Evolutionary conservation across 495 filamentous ascomycete species (phyloP), one percentile per base, ranked within the genome.

Genomic region (Cairneyella variabilis): DNA sequence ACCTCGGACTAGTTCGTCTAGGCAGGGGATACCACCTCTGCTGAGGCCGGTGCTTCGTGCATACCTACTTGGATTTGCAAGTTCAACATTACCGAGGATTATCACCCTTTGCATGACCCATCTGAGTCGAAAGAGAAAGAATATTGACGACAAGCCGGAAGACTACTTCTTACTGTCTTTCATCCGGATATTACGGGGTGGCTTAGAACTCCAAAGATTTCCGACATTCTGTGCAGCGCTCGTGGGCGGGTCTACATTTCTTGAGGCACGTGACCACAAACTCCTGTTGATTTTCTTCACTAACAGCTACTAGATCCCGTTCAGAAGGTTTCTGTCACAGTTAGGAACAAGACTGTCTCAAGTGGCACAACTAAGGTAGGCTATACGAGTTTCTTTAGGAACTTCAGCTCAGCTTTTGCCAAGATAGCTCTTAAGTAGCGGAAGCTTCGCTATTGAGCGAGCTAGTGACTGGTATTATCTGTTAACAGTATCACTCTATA

Each of bases 191-290:
- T 47, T 80, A 30, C 55, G 62, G 20, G 67, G 69, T 18, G 76
- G 74, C 28, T 60, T 80, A 27, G 75, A 76, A 53, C 63, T 69
- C 54, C 75, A 82, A 58, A 71, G 85, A 34, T 93, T 96, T 62
- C 88, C 91, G 26, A 82, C 89, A 5, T 93, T 90, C 64, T 95
- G 91, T 69, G 91, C 80, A 10, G 68, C 75, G 14, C 68, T 93
- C 16, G 78, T 92, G 40, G 89, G 88, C 30, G 86, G 88, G 25
- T 89, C 84, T 54, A 89, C 86, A 14, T 58, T 91, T 41, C 68
- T 93, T n/a, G 83, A 86, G 69, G 77, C 70, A 68, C 64, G 72
- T 70, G 46, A 49, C 20, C 23, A 7, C 2, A 9, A 27, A 0
- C 21, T 57, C 37, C 32, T n/a, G 7, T 51, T 38, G 11, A 48